Base-by-base conservation (phyloP, 345 rosid species). In the Pelargonium nanum region DNA sequence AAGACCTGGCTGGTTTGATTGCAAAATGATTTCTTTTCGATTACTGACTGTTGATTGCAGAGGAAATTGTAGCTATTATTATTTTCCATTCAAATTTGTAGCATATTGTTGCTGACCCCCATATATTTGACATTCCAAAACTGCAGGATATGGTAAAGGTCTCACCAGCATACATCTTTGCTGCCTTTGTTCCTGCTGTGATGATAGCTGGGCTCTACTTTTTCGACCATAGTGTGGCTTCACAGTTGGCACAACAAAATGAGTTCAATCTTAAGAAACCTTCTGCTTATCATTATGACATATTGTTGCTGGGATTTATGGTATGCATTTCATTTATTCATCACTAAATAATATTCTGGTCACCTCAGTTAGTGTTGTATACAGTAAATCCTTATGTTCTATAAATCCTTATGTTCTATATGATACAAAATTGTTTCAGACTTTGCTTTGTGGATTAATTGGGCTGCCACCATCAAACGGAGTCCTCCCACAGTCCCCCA, bases 381-480 rank as follows among this genome's bases (percentile, higher is more conserved):
- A 40, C 3, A 12, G 48, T n/a, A 30, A 30, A 30, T 17, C 15
- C 0, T 61, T 1, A 8, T 5, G 22, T 24, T 34, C 44, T 53
- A 51, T 19, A 30, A 30, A 30, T 17, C 15, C 0, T 61, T 1
- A 8, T 5, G 22, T 24, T 34, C 44, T 53, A 51, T 19, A 61
- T 65, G 61, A 50, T 61, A 2, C n/a, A 25, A 66, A 26, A 26
- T 67, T 59, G 53, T 70, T 72, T 64, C 74, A 91, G 96, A 84
- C 97, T 24, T 75, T 86, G 76, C 68, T 86, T 62, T 84, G 96
- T 56, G 97, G 96, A 62, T 60, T 91, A 65, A 84, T 88, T 63
- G 96, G 97, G 22, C 80, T 91, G 44, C 91, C 96, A 64, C 96
- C 97, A 52, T 88, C 96, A 59, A 91, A 88, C 61, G 97, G 91